Base-by-base conservation (phyloP, 441 rosid genomes). In the Arabidopsis hybrid region DNA sequence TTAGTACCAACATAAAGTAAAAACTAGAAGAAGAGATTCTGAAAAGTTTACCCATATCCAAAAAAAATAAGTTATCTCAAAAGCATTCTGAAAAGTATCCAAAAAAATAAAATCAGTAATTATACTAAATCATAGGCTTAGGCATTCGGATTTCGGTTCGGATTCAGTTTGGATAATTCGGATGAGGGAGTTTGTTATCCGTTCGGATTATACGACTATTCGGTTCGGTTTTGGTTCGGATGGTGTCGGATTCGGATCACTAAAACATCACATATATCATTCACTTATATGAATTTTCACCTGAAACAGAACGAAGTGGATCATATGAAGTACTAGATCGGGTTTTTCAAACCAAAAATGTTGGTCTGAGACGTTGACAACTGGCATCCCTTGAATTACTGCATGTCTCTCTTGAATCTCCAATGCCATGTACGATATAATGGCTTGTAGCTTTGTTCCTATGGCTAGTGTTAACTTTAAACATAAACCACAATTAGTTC, bases 301-400 rank as follows among this genome's bases (percentile, higher is more conserved):
- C 98, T 87, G 93, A 81, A 95, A 95, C 43, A 92, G 78, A 59
- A 90, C 85, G 72, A 91, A 93, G 72, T 95, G 99, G 73, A 95
- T 87, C 60, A 95, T 85, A 77, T 85, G 79, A 65, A 95, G 96
- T 50, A 92, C 75, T 40, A 92, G 74, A 21, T 78, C 85, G 10
- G 99, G 98, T 79, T 87, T 74, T 45, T 78, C 52, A 35, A 95
- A 89, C 99, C 97, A 95, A 76, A 95, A 93, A 71, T 91, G 87
- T 63, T 79, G 77, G 82, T 95, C 96, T 13, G 96, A 89, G 62
- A 86, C 96, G 82, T 90, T 85, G 55, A 91, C 99, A 62, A 95
- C 91, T 60, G 98, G 99, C 86, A 92, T 91, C 80, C 99, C 99
- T 83, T 95, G 99, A 18, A 92, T 84, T 42, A 95, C 95, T 1